These are phyloP conservation scores for Pueraria montana DNA, from an alignment of 306 rosid species.

Conservation along the genomic window DNA sequence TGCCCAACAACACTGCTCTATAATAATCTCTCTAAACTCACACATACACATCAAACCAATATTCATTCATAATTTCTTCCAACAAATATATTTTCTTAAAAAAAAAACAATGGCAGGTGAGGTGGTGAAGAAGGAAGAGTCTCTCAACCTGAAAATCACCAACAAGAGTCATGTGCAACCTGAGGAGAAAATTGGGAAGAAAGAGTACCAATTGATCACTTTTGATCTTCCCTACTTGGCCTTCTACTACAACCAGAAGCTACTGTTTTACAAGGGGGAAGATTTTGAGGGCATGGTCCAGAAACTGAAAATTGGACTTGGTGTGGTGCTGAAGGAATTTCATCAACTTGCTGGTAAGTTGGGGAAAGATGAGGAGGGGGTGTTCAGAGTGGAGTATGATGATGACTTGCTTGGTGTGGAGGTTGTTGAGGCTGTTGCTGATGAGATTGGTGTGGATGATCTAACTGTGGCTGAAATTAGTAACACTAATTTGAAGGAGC, in stretches of 20 bases:
- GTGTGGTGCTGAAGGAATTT: conserved; percentile 70
- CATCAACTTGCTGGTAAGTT: conserved; percentile 87
- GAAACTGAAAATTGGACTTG: conserved; percentile 77
- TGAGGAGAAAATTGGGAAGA: conserved; percentile 66
- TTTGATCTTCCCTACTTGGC: conserved; percentile 95
- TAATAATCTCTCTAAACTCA: conserved; percentile 43
- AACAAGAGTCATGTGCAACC: conserved; percentile 71
- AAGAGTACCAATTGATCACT: conserved; percentile 78
- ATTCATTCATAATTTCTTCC: not conserved
- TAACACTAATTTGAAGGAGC: conserved; percentile 63
- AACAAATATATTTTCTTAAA: not conserved
- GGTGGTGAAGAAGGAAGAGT: conserved; percentile 44
- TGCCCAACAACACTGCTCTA: conserved; percentile 57
- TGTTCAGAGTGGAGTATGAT: conserved; percentile 80
- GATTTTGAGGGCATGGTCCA: conserved; percentile 68
- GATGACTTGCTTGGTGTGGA: conserved; percentile 79
- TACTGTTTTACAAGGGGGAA: conserved; percentile 71
- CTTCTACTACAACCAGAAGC: conserved; percentile 94
- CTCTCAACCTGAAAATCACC: conserved; percentile 64
- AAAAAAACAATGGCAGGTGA: conserved; percentile 60
- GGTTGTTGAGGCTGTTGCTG: conserved; percentile 71
- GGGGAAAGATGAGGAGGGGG: conserved; percentile 90
- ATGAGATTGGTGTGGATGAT: conserved; percentile 66
- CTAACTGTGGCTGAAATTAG: conserved; percentile 70
- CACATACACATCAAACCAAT: conserved; percentile 27